These are phyloP conservation scores for Coemansia sp. DNA, from an alignment of 192 early-diverging fungal genomes.

Conservation along the genomic window DNA sequence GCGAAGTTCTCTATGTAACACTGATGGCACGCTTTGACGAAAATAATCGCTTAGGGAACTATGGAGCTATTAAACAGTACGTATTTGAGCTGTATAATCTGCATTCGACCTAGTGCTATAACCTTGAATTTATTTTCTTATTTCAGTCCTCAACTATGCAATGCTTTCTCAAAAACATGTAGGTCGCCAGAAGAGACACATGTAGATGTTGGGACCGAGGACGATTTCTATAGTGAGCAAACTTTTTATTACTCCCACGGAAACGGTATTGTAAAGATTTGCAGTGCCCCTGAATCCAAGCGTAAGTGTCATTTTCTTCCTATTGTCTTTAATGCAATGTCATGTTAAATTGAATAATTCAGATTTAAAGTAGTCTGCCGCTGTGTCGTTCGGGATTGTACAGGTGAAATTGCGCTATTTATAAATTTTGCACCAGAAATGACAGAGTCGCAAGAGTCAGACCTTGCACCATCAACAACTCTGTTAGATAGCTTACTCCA, in stretches of 20 bases:
- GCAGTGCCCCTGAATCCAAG: slow-evolving; percentile 19
- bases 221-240: slow-evolving; percentile 18
- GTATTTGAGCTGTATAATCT: neutral
- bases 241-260: slow-evolving; percentile 40
- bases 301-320: slow-evolving; percentile 15
- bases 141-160: neutral
- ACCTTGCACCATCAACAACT: neutral
- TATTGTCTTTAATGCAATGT: neutral
- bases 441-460: neutral
- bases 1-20: slow-evolving; percentile 35
- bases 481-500: neutral
- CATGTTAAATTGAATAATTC: neutral
- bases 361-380: neutral
- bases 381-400: slow-evolving; percentile 23
- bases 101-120: neutral
- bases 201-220: slow-evolving; percentile 14
- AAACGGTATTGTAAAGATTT: slow-evolving; percentile 31
- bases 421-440: slow-evolving; percentile 28
- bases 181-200: slow-evolving; percentile 6
- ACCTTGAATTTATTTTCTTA: neutral
- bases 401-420: slow-evolving; percentile 16
- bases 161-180: neutral
- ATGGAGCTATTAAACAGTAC: neutral
- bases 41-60: slow-evolving; percentile 3
- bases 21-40: slow-evolving; percentile 41